phyloP scores from a whole-genome alignment of 495 filamentous ascomycete genomes.

The Aspergillus asperescens region DNA sequence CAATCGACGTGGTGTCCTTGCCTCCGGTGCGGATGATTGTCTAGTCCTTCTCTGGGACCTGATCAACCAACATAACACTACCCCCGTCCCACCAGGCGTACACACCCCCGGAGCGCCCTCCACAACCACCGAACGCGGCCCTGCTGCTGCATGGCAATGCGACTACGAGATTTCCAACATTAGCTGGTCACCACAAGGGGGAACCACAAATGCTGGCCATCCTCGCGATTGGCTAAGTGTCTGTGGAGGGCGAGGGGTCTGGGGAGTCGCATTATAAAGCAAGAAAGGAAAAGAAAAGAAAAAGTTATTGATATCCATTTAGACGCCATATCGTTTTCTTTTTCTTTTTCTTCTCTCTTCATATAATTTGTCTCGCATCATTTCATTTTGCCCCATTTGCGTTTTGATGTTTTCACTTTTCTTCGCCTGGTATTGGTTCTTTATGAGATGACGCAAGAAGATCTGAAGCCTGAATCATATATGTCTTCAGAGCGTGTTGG shows the following conservation, averaged over 20 bases:
- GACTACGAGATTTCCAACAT: slow-evolving; percentile 96
- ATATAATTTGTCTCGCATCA: neutral
- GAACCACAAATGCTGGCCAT: slow-evolving; percentile 53
- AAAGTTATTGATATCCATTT: slow-evolving; percentile 10
- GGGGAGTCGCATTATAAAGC: slow-evolving; percentile 72
- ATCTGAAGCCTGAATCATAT: slow-evolving; percentile 4
- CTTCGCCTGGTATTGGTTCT: slow-evolving; percentile 1
- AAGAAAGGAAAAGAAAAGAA: slow-evolving; percentile 12
- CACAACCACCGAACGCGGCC: slow-evolving; percentile 50
- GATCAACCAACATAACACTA: slow-evolving; percentile 59
- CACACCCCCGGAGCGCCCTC: slow-evolving; percentile 33
- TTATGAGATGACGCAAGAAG: neutral
- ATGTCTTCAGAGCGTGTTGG: slow-evolving; percentile 13
- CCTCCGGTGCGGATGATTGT: slow-evolving; percentile 87
- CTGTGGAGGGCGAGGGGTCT: slow-evolving; percentile 82
- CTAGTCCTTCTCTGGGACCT: slow-evolving; percentile 93
- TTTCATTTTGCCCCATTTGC: neutral
- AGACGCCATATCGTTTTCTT: slow-evolving; percentile 12
- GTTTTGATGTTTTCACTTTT: slow-evolving; percentile 3
- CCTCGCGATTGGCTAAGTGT: slow-evolving; percentile 93
- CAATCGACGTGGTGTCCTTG: slow-evolving; percentile 75
- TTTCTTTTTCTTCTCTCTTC: slow-evolving; percentile 2
- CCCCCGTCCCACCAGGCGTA: slow-evolving; percentile 36
- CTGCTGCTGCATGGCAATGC: slow-evolving; percentile 84
- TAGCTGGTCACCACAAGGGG: slow-evolving; percentile 84